Conservation (phyloP, 2,329 filamentous ascomycete species). For the Apiospora phragmitis region DNA sequence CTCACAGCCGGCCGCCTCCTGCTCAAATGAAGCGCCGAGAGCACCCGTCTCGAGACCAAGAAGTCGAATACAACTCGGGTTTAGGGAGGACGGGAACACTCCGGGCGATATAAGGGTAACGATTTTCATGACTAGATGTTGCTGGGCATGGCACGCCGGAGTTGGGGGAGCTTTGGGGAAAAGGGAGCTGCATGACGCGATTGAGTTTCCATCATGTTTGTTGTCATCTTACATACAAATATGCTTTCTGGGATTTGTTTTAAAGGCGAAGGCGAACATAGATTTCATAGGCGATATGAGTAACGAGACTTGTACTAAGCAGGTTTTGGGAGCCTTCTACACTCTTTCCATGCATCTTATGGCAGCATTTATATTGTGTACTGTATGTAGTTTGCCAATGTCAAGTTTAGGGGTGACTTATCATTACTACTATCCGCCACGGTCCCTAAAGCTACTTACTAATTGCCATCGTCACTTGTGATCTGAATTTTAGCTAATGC, state of each 20-base stretch:
- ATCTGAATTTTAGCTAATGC: too few species aligned
- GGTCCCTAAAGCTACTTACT: neutral
- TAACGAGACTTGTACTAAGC: constrained; percentile 1
- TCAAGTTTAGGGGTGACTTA: neutral
- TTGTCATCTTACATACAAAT: neutral
- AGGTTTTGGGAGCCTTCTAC: neutral
- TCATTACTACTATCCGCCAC: neutral
- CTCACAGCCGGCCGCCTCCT: neutral
- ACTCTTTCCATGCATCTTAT: neutral
- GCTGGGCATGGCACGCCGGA: neutral
- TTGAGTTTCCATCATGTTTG: neutral
- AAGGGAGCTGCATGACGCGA: neutral
- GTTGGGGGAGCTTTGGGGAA: neutral
- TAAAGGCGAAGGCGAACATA: neutral
- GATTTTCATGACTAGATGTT: neutral
- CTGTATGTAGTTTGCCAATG: neutral
- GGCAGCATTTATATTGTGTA: neutral
- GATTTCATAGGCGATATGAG: neutral
- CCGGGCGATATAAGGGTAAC: constrained; percentile 29
- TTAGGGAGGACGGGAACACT: constrained; percentile 31
- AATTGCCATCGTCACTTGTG: neutral
- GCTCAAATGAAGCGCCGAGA: constrained; percentile 8
- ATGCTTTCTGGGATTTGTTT: neutral
- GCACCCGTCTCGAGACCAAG: constrained; percentile 21
- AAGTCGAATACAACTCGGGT: constrained; percentile 28